Conservation (phyloP, 2,329 filamentous ascomycete species). For the Stemphylium lycopersici region DNA sequence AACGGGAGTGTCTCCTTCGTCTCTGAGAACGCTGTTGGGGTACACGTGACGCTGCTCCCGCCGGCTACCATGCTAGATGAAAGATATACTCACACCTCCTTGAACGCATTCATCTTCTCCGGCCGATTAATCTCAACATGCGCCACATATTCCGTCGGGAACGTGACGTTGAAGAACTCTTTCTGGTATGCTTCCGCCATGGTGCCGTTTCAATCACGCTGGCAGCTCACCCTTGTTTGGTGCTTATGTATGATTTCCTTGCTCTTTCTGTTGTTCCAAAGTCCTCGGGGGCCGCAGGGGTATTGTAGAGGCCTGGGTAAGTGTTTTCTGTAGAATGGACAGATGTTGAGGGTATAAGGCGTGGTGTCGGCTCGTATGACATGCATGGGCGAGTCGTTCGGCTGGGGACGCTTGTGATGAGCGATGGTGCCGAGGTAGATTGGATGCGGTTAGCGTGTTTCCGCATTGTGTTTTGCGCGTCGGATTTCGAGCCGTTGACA, state of each 20-base stretch:
- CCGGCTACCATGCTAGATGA: background rate
- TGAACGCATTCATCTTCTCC: conserved; percentile 86
- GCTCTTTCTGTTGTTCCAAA: conserved; percentile 9
- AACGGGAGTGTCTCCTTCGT: too few relatives aligned
- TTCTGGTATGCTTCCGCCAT: conserved; percentile 53
- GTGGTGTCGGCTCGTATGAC: conserved; percentile 11
- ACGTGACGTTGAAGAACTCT: conserved; percentile 75
- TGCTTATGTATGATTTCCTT: conserved; percentile 1
- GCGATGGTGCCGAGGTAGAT: conserved; percentile 6
- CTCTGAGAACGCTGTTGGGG: too few relatives aligned
- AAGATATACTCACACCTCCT: conserved; percentile 60
- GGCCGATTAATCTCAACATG: conserved; percentile 92
- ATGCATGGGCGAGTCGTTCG: conserved; percentile 27
- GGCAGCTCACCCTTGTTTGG: background rate
- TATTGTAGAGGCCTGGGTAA: fast-evolving
- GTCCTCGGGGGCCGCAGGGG: fast-evolving
- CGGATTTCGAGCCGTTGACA: background rate
- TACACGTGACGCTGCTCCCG: background rate
- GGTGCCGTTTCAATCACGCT: background rate
- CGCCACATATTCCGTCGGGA: conserved; percentile 74
- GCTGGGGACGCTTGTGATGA: conserved; percentile 11
- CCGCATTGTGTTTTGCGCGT: background rate
- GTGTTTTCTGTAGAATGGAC: background rate
- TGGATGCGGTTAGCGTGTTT: background rate
- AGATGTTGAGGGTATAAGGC: background rate